Base-by-base conservation (phyloP, 2,329 filamentous ascomycete species). In the Aspergillus sp. region DNA sequence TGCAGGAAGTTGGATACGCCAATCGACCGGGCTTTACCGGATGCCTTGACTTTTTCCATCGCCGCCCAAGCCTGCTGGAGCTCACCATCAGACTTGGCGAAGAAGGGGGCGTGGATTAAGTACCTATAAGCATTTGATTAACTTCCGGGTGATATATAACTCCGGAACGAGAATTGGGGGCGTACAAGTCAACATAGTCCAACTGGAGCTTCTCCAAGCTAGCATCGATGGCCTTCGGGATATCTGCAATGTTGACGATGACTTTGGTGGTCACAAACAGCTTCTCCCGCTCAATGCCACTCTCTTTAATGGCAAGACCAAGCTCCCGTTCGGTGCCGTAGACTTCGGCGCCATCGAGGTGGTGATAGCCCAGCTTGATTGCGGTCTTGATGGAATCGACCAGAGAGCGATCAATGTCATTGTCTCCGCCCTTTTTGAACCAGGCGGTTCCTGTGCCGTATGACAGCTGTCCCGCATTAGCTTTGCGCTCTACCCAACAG, bases 371-470 rank as follows among this genome's bases (percentile, higher is more conserved):
- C 2, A 85, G 63, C 44, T 76, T 74, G 51, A 85, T 80, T 3
- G 83, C 82, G 5, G 67, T 75, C 65, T 85, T 85, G 42, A 80
- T 74, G 1, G 73, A 70, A 47, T 85, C 81, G 13, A 85, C 75
- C 46, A 79, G 73, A 7, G 72, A 72, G 42, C 79, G 76, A 59
- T 87, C 81, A 49, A 82, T 72, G 44, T 73, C 56, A 10, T 62
- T 73, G 43, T 72, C 74, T 8, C 76, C 74, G 2, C 73, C 71
- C 1, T 58, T 68, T 67, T 87, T 87, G 66, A 75, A 85, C 83
- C 82, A 87, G 1, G 82, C 81, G 1, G 84, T 87, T 26, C 84
- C 84, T 0, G 80, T 81, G 22, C 84, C 83, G 68, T 82, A 87
- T 19, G 75, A 83, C 16, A 87, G 68, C 81, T 83, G 46, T 38